Conservation (phyloP, 129 eudicot genomes). For the Saussurea involucrata region DNA sequence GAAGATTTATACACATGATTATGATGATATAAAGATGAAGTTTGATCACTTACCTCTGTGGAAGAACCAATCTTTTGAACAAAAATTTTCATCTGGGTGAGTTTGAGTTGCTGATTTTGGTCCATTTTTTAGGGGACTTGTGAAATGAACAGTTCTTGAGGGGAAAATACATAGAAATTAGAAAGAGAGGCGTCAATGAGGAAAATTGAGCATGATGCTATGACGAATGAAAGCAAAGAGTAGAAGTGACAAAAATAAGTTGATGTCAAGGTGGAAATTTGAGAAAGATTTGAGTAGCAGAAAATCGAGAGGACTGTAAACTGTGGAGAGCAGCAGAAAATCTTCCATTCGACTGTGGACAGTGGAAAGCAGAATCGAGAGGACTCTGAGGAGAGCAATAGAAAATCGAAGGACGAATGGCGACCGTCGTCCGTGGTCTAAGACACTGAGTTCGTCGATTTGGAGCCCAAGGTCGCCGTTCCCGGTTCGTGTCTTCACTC, state of each 20-base stretch:
- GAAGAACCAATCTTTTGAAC: slow-evolving; percentile 62
- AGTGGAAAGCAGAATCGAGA: too few relatives aligned
- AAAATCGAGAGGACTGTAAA: too few relatives aligned
- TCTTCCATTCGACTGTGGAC: too few relatives aligned
- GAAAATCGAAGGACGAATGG: too few relatives aligned
- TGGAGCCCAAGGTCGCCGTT: too few relatives aligned
- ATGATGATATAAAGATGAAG: neutral
- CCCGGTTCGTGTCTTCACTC: too few relatives aligned
- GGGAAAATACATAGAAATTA: neutral
- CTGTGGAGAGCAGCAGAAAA: too few relatives aligned
- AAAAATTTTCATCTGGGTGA: slow-evolving; percentile 49
- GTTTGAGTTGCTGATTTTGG: slow-evolving; percentile 29
- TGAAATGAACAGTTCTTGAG: neutral
- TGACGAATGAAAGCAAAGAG: slow-evolving; percentile 5
- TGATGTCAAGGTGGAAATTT: neutral
- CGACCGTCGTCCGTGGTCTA: too few relatives aligned
- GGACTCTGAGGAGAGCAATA: too few relatives aligned
- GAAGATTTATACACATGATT: neutral
- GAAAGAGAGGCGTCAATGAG: neutral
- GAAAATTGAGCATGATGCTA: slow-evolving; percentile 5
- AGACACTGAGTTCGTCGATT: too few relatives aligned
- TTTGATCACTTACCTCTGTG: slow-evolving; percentile 40
- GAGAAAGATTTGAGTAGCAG: neutral
- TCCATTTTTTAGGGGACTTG: slow-evolving; percentile 24
- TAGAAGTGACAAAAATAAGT: slow-evolving; percentile 11